Evolutionary conservation across 2,329 filamentous ascomycete genomes (phyloP).

Genomic region (Thelonectria discophora): DNA sequence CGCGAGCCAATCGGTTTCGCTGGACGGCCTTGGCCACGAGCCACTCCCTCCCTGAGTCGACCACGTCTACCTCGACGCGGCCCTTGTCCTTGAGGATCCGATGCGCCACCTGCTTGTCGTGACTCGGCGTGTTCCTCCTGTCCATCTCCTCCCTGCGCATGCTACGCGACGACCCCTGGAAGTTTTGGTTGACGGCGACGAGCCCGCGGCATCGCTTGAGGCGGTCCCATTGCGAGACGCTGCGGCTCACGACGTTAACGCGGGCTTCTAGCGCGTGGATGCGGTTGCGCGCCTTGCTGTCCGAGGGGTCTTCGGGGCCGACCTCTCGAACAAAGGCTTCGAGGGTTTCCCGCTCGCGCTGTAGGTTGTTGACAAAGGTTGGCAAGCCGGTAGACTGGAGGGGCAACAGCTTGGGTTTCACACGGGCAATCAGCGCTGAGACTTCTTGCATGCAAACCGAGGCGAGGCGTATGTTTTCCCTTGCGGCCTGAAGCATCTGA

Average conservation of each 20-base stretch:
- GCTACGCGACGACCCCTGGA: constrained; percentile 46
- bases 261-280: constrained; percentile 38
- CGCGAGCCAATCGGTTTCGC: constrained; percentile 47
- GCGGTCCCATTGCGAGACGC: constrained; percentile 43
- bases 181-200: constrained; percentile 45
- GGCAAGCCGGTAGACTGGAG: constrained; percentile 34
- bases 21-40: constrained; percentile 45
- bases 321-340: constrained; percentile 24
- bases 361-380: constrained; percentile 34
- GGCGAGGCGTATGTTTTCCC: constrained; percentile 4
- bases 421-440: constrained; percentile 10
- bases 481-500: constrained; percentile 32
- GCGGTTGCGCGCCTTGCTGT: constrained; percentile 7
- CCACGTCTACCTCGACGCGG: constrained; percentile 48
- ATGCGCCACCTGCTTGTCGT: constrained; percentile 44
- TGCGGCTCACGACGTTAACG: constrained; percentile 36
- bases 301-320: constrained; percentile 1
- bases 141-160: constrained; percentile 38
- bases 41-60: constrained; percentile 49
- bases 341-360: constrained; percentile 29
- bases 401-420: constrained; percentile 10
- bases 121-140: neutral
- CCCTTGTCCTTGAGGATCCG: constrained; percentile 46
- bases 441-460: constrained; percentile 20
- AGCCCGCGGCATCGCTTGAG: constrained; percentile 46